A percentile compares a stretch with the other conserved stretches of the same genome.
These are phyloP conservation scores for Mycena metata DNA, from an alignment of 768 basidiomycete genomes.

Conservation along the genomic window DNA sequence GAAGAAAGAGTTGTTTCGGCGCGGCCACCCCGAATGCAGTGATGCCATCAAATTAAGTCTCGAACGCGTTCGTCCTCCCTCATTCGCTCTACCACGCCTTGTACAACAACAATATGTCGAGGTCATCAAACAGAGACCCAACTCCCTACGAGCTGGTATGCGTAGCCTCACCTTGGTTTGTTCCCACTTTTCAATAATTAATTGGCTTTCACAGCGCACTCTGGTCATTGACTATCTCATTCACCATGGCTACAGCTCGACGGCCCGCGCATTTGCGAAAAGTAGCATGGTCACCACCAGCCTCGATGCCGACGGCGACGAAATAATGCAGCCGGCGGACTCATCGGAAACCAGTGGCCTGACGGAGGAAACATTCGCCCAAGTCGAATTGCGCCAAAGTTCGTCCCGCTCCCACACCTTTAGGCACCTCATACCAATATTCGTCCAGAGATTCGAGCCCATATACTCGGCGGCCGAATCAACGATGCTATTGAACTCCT, in stretches of 20 bases:
- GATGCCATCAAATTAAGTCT: too few species aligned
- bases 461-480: conserved; percentile 83
- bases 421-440: conserved; percentile 4
- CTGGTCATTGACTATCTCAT: conserved; percentile 84
- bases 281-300: conserved; percentile 70
- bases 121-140: conserved; percentile 4
- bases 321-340: conserved; percentile 55
- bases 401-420: conserved; percentile 35
- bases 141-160: conserved; percentile 36
- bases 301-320: conserved; percentile 80
- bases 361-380: conserved; percentile 57
- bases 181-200: background rate
- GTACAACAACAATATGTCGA: background rate
- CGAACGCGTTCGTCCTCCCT: too few species aligned
- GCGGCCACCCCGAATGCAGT: too few species aligned
- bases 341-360: conserved; percentile 43
- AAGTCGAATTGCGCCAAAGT: conserved; percentile 70
- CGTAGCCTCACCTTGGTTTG: background rate
- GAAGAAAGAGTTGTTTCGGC: too few species aligned
- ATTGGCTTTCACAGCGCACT: conserved; percentile 61
- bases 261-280: conserved; percentile 75
- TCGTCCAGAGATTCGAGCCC: conserved; percentile 72
- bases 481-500: conserved; percentile 77
- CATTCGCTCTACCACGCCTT: background rate
- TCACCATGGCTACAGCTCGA: conserved; percentile 79